Evolutionary conservation across 2,329 filamentous ascomycete genomes (phyloP).

Genomic region (Alternaria sp.): DNA sequence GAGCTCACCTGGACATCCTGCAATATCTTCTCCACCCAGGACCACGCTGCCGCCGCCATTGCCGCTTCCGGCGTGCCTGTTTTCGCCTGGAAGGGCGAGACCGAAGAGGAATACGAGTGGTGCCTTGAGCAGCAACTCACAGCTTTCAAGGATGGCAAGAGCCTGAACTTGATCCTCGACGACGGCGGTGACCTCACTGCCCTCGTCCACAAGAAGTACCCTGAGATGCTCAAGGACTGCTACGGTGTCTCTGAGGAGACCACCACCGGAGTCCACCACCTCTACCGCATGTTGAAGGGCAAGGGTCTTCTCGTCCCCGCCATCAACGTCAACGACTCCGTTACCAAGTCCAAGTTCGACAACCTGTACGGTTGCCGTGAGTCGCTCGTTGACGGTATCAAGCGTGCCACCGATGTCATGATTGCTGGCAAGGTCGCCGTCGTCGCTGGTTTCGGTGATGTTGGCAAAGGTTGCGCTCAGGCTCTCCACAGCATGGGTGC

Average conservation of each 20-base stretch:
- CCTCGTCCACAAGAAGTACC: constrained; percentile 97
- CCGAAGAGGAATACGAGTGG: constrained; percentile 99
- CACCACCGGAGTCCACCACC: constrained; percentile 98
- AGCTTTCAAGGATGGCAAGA: constrained; percentile 96
- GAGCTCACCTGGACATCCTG: constrained; percentile 99
- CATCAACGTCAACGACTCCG: constrained; percentile 99
- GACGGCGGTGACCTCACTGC: constrained; percentile 97
- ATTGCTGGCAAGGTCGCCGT: constrained; percentile 98
- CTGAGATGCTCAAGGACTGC: constrained; percentile 97
- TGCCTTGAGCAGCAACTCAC: constrained; percentile 97
- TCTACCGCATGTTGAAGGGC: constrained; percentile 92
- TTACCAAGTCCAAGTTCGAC: constrained; percentile 99
- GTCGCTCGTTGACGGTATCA: constrained; percentile 98
- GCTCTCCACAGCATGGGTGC: constrained; percentile 97
- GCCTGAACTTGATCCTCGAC: constrained; percentile 98
- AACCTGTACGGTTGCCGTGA: constrained; percentile 99
- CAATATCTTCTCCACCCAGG: constrained; percentile 99
- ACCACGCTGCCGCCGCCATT: constrained; percentile 97
- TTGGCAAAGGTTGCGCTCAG: constrained; percentile 97
- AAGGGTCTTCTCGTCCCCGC: constrained; percentile 84
- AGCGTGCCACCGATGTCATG: constrained; percentile 99
- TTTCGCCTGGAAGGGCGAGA: constrained; percentile 87
- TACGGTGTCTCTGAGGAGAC: constrained; percentile 99
- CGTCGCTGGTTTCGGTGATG: constrained; percentile 97
- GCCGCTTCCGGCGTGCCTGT: constrained; percentile 92